Percentiles rank a stretch among this genome's conserved stretches.
These are phyloP conservation scores for Antrodiella citrinella DNA, from an alignment of 768 basidiomycete genomes.

Conservation along the genomic window DNA sequence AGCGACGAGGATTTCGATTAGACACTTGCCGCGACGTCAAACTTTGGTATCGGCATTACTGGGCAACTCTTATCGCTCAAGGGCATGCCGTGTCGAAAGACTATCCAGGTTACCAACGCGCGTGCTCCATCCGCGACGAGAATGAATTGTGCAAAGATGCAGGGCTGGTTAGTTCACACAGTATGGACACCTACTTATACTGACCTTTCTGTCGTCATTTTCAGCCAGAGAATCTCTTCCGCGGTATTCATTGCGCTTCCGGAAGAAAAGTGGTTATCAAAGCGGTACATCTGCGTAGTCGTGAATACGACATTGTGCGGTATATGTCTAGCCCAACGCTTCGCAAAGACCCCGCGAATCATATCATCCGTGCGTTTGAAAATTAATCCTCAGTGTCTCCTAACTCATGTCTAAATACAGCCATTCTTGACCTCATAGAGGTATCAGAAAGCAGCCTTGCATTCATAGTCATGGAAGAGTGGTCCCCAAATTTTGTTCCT, in stretches of 20 bases:
- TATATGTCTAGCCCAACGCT: slow-evolving; percentile 45
- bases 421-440: slow-evolving; percentile 57
- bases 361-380: slow-evolving; percentile 52
- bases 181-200: not conserved
- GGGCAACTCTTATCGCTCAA: slow-evolving; percentile 17
- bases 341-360: slow-evolving; percentile 58
- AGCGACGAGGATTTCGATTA: slow-evolving; percentile 48
- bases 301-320: slow-evolving; percentile 54
- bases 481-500: slow-evolving; percentile 56
- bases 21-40: slow-evolving; percentile 66
- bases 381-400: not conserved
- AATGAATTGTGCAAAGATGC: slow-evolving; percentile 62
- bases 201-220: slow-evolving; percentile 1
- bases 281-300: slow-evolving; percentile 55
- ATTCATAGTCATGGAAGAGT: slow-evolving; percentile 77
- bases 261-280: slow-evolving; percentile 54
- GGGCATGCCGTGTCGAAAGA: slow-evolving; percentile 13
- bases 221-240: slow-evolving; percentile 68
- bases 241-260: slow-evolving; percentile 47
- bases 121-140: slow-evolving; percentile 34
- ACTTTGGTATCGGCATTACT: slow-evolving; percentile 39
- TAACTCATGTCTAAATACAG: slow-evolving; percentile 25
- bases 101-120: slow-evolving; percentile 27
- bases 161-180: slow-evolving; percentile 47
- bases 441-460: slow-evolving; percentile 41